Conservation (phyloP, 2,329 filamentous ascomycete genomes). For the Chaetoscypha palmicola region DNA sequence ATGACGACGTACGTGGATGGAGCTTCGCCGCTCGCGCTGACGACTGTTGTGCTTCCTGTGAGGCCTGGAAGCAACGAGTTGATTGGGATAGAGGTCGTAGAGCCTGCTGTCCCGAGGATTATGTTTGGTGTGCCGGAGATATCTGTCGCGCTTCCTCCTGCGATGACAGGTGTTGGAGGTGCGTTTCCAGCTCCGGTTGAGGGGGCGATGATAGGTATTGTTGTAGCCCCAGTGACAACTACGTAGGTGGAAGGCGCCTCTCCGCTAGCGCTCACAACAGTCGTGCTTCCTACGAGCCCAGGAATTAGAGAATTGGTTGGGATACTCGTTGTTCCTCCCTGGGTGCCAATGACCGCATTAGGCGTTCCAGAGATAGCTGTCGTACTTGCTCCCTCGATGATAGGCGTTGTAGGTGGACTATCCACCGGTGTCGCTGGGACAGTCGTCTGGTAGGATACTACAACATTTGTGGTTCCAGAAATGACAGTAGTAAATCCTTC, state of each 20-base stretch:
- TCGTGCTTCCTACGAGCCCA: neutral
- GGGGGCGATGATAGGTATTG: too few species aligned
- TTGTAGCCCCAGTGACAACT: slow-evolving; percentile 1
- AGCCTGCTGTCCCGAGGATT: neutral
- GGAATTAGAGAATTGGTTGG: neutral
- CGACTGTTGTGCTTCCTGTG: neutral
- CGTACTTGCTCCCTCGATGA: neutral
- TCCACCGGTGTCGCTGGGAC: neutral
- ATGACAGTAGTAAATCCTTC: neutral
- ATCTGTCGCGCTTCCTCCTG: neutral
- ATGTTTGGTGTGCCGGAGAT: neutral
- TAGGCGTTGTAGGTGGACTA: neutral
- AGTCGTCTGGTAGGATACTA: neutral
- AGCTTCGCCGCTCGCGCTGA: neutral
- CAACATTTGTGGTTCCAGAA: slow-evolving; percentile 1
- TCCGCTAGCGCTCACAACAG: neutral
- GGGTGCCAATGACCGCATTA: neutral
- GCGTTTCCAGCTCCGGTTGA: too few species aligned
- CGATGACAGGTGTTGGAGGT: neutral
- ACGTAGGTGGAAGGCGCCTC: too few species aligned
- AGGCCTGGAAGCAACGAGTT: neutral
- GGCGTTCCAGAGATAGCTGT: neutral
- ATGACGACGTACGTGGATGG: slow-evolving; percentile 2
- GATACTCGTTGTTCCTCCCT: neutral
- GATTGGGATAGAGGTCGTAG: neutral